Base-by-base conservation (phyloP, 2,329 filamentous ascomycete species). In the Aspergillus fructus region DNA sequence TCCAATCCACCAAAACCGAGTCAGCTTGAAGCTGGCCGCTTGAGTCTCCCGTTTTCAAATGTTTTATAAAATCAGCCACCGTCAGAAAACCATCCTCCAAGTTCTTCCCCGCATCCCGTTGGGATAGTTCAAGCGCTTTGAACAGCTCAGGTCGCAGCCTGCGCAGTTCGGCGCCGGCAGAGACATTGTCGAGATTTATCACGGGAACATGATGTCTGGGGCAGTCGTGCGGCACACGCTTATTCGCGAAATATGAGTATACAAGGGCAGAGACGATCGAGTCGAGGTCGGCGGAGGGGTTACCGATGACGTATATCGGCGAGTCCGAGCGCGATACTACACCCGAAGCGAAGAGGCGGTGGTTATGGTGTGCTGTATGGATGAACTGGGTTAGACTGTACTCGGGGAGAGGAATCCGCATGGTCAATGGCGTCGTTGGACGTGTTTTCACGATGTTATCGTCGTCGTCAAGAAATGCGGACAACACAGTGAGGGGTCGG, bases 251-350 rank as follows among this genome's bases (percentile, higher is more conserved):
- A 69, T 86, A 88, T 37, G 85, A 81, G 66, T 83, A 86, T n/a
- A 86, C 68, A 37, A 88, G 75, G 7, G 84, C 83, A 56, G 81
- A 82, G 56, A 84, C 81, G 66, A 87, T 83, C 27, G 85, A 87
- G 73, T 88, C 85, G 55, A 88, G 79, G 67, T 88, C 85, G 66
- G 73, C 73, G n/a, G 76, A 76, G 13, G 74, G 71, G 53, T 80
- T 78, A 21, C 75, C 77, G 39, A 78, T 64, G 19, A 79, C 76
- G 55, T 77, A 75, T 23, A 76, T 68, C 0, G 70, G 71, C 13
- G 68, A 41, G 34, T 72, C 64, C 1, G 55, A 49, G 23, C 57
- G 57, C 1, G 63, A 45, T 5, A 65, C 56, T 7, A 57, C 30
- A 15, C 64, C 63, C 11, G 64, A 57, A 2, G 72, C 48, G 53